Conservation (phyloP, 257 asterid genomes). For the Voacanga thouarsii region DNA sequence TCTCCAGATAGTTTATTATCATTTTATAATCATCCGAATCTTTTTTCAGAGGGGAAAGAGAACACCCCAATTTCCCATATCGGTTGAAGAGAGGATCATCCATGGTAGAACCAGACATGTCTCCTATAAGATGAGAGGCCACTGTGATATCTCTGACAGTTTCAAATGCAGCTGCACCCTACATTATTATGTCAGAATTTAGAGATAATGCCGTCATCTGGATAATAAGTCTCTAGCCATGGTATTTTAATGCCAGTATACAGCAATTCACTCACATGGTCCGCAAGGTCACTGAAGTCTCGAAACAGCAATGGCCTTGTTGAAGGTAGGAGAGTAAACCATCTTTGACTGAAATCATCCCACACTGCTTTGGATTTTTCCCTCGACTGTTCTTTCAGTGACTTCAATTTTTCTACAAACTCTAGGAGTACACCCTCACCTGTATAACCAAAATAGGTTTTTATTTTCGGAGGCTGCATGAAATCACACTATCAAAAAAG, state of each 20-base stretch:
- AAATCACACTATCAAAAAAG: neutral
- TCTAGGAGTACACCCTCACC: conserved; percentile 57
- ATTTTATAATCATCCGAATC: conserved; percentile 69
- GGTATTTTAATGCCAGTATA: neutral
- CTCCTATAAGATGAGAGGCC: conserved; percentile 82
- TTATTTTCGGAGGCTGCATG: too few relatives aligned
- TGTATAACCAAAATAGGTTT: conserved; percentile 15
- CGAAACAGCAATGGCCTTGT: conserved; percentile 54
- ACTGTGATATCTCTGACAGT: conserved; percentile 64
- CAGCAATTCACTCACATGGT: conserved; percentile 48
- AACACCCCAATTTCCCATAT: conserved; percentile 69
- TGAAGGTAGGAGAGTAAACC: conserved; percentile 76
- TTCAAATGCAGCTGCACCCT: conserved; percentile 77
- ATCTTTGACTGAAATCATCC: conserved; percentile 65
- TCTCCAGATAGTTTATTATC: conserved; percentile 68
- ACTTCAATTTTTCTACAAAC: conserved; percentile 33
- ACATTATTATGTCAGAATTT: conserved; percentile 15
- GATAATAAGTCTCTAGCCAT: too few relatives aligned
- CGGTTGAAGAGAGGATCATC: conserved; percentile 78
- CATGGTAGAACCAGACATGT: conserved; percentile 61
- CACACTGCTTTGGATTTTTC: conserved; percentile 36
- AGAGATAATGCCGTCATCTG: too few relatives aligned
- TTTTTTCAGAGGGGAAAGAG: conserved; percentile 44
- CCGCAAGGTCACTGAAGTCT: conserved; percentile 59
- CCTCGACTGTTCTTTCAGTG: conserved; percentile 19